These are phyloP conservation scores for Hortaea werneckii DNA, from an alignment of 2,329 filamentous ascomycete species.

Conservation along the genomic window DNA sequence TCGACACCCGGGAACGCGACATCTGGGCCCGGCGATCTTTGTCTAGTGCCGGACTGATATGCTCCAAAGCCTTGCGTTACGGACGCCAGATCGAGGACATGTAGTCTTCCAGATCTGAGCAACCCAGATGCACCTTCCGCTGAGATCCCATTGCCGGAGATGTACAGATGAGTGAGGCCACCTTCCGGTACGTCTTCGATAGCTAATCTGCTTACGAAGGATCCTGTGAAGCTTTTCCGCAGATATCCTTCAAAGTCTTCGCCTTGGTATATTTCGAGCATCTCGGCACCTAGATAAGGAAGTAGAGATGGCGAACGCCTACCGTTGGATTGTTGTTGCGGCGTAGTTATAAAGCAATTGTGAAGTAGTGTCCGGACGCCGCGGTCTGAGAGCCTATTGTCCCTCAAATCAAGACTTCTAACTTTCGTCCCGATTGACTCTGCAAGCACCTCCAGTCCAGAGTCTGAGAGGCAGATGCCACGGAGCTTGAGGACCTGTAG, in stretches of 20 bases:
- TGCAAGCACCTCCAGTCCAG: constrained; percentile 42
- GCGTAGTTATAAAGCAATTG: constrained; percentile 35
- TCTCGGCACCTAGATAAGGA: constrained; percentile 30
- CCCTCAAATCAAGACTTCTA: constrained; percentile 46
- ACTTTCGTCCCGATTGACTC: constrained; percentile 42
- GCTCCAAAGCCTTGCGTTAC: constrained; percentile 27
- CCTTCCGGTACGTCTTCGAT: constrained; percentile 45
- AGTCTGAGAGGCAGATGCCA: constrained; percentile 44
- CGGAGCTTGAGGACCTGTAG: constrained; percentile 49
- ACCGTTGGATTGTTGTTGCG: not conserved
- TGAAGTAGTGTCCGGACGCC: constrained; percentile 43
- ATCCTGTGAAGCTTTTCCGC: constrained; percentile 37
- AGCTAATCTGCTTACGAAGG: constrained; percentile 43
- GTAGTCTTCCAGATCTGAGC: constrained; percentile 40
- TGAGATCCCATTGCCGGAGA: constrained; percentile 46
- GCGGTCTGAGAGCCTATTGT: constrained; percentile 48
- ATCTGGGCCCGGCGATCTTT: constrained; percentile 10
- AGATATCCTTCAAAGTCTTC: constrained; percentile 45
- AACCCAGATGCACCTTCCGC: constrained; percentile 46
- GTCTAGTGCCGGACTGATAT: constrained; percentile 17
- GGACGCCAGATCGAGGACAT: constrained; percentile 47
- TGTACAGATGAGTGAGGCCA: constrained; percentile 51
- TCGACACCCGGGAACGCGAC: constrained; percentile 39
- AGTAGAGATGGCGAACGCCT: constrained; percentile 18
- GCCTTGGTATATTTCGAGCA: constrained; percentile 30